Base-by-base conservation (phyloP, 768 basidiomycete species). In the Mycena capillaripes region DNA sequence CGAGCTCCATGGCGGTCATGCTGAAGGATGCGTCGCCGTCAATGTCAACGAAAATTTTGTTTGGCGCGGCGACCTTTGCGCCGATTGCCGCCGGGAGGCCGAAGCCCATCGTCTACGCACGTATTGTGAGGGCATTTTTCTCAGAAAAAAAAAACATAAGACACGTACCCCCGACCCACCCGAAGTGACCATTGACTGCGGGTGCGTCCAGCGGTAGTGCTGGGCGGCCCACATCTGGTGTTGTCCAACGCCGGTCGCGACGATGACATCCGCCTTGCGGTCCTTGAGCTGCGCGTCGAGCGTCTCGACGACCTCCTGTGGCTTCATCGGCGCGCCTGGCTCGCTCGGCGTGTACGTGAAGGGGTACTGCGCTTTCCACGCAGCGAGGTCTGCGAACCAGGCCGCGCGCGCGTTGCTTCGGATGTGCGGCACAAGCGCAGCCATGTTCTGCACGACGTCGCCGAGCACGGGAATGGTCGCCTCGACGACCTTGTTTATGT, bases 151-250 rank as follows among this genome's bases (percentile, higher is more conserved):
- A n/a, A 27, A 46, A 52, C 75, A 62, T 59, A 58, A 40, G 68
- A n/a, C 29, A 48, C 94, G 75, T 82, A 96, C 95, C 7, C 97
- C 97, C 23, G 98, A 89, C 74, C 97, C 97, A 74, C 97, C 97
- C 38, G 95, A 97, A 17, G 97, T 96, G 64, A 97, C 91, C 93
- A 98, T 89, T 53, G 95, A 88, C 48, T 92, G 88, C 0, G 98
- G 98, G 58, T 93, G 84, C 72, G 84, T 93, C 97, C 97, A 99
- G 69, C 97, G 88, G 84, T 90, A 99, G 81, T 93, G 88, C 82
- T 99, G 98, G 46, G 95, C 95, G 2, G 97, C 97, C 97, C 96
- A 99, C 98, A 99, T 99, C 84, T 99, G 97, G 84, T 99, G 98
- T 81, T 99, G 98, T 9, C 98, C 98, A 27, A 99, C 98, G 76